phyloP scores from a whole-genome alignment of 2,329 filamentous ascomycete species.

The Exophiala aquamarina region DNA sequence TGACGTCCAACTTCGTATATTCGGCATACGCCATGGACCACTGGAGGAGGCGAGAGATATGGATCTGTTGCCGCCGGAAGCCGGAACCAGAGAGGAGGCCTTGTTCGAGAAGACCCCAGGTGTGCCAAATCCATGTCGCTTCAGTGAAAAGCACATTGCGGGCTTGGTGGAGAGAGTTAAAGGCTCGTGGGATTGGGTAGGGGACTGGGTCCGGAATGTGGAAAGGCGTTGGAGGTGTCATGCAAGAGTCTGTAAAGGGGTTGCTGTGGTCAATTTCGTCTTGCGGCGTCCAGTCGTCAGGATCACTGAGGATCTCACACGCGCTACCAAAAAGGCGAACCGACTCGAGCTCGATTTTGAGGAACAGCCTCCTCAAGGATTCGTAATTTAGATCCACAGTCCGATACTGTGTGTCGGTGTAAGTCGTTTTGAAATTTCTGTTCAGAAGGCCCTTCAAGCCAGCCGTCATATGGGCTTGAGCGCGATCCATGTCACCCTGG shows the following conservation, averaged over 20 bases:
- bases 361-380: slow-evolving; percentile 17
- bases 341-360: slow-evolving; percentile 23
- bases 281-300: slow-evolving; percentile 4
- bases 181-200: slow-evolving; percentile 20
- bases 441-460: slow-evolving; percentile 22
- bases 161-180: slow-evolving; percentile 24
- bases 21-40: slow-evolving; percentile 29
- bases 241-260: no score
- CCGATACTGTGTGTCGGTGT: slow-evolving; percentile 25
- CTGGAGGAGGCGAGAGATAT: slow-evolving; percentile 25
- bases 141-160: slow-evolving; percentile 28
- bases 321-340: slow-evolving; percentile 20
- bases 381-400: slow-evolving; percentile 21
- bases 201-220: slow-evolving; percentile 16
- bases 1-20: slow-evolving; percentile 17
- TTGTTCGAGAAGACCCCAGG: slow-evolving; percentile 21
- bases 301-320: slow-evolving; percentile 21
- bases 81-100: slow-evolving; percentile 15
- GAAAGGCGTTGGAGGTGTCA: neutral
- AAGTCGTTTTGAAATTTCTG: slow-evolving; percentile 21
- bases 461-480: slow-evolving; percentile 20
- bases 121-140: slow-evolving; percentile 26
- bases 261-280: no score
- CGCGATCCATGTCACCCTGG: slow-evolving; percentile 24
- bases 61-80: slow-evolving; percentile 22